These are phyloP conservation scores for Oryza meyeriana DNA, from an alignment of 176 grass and related monocot genomes.

Conservation along the genomic window DNA sequence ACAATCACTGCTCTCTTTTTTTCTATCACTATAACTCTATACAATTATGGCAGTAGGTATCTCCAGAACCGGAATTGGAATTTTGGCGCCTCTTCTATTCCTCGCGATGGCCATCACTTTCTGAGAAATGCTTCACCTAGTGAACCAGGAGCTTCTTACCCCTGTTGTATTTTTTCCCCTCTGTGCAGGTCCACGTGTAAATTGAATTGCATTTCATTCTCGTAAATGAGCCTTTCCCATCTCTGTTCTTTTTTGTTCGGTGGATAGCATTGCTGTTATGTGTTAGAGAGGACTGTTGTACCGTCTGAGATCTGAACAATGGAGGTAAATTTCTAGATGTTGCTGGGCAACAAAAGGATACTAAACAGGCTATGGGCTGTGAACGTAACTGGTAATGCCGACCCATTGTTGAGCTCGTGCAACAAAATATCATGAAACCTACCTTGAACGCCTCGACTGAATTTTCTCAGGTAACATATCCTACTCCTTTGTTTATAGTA, in stretches of 20 bases:
- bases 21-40: not conserved
- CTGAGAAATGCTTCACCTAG: constrained; percentile 29
- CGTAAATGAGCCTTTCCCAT: constrained; percentile 52
- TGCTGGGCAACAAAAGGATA: not conserved
- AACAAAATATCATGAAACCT: not conserved
- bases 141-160: constrained; percentile 25
- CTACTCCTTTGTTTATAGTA: not conserved
- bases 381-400: not conserved
- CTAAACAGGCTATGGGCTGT: not conserved
- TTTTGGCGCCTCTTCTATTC: constrained; percentile 33
- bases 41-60: constrained; percentile 14
- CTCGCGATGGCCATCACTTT: constrained; percentile 31
- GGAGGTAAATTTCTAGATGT: constrained; percentile 30
- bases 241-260: constrained; percentile 25
- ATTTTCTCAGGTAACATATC: not conserved
- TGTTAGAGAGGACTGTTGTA: constrained; percentile 41
- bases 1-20: not conserved
- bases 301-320: constrained; percentile 28
- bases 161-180: constrained; percentile 28
- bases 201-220: constrained; percentile 47
- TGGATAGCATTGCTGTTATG: constrained; percentile 27
- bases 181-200: constrained; percentile 52
- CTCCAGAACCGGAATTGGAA: constrained; percentile 40
- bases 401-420: not conserved
- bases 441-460: not conserved